Base-by-base conservation (phyloP, 2,329 filamentous ascomycete species). In the Epichloe brachyelytri region DNA sequence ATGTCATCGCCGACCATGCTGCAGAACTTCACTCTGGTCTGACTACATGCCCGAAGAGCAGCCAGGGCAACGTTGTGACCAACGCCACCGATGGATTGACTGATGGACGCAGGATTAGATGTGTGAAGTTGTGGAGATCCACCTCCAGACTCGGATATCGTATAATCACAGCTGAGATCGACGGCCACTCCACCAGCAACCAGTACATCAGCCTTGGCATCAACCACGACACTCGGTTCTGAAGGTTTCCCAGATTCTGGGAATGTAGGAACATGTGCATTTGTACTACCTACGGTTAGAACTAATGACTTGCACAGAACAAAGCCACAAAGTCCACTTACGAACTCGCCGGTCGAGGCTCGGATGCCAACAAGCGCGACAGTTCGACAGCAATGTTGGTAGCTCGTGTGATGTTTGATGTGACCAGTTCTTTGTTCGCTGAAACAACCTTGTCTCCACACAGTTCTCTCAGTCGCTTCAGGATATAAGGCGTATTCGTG, bases 21-120 rank as follows among this genome's bases (percentile, higher is more conserved):
- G 67, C 85, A 90, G 15, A 96, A 78, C 20, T 79, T 76, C 7
- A 93, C 85, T 14, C 75, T 79, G 40, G 68, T 68, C 17, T 69
- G 62, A 7, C 79, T 80, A 53, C 85, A 77, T 14, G 75, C 75
- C 34, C 83, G 77, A 57, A 89, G 86, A 1, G 87, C 83, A 43
- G 91, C 90, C 46, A 88, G 77, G 15, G 93, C 88, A 43, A 97
- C 88, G 61, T 97, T 97, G 61, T 89, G 84, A 6, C 88, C 93
- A 7, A 97, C 93, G 6, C 93, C 93, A 12, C 93, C 93, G 7
- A 96, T 78, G 1, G 85, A 87, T 62, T 95, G 88, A 37, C 72
- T 80, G 56, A 96, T 94, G 14, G 74, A 71, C 7, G 89, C 82
- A 46, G 87, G 87, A 61, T 97, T 97, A 0, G 91, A 97, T 0